A percentile compares a stretch with the other conserved stretches of the same genome.
phyloP scores from a whole-genome alignment of 345 rosid species.

The Nephelium lappaceum region DNA sequence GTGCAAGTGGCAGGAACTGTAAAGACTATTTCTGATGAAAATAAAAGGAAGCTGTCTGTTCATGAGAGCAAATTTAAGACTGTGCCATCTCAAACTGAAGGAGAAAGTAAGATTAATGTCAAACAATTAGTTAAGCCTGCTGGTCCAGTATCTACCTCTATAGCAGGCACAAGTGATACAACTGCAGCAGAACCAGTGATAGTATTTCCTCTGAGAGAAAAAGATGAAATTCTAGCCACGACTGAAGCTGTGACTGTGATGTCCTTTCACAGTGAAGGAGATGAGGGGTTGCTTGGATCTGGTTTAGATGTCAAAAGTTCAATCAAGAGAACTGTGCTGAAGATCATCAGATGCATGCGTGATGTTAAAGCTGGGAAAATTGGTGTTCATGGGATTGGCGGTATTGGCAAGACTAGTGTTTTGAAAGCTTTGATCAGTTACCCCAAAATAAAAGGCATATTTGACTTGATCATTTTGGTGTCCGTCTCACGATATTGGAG shows the following conservation, averaged over 20 bases:
- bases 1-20: too few relatives aligned
- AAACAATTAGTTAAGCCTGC: conserved; percentile 4
- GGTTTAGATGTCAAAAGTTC: conserved; percentile 8
- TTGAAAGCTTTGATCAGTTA: conserved; percentile 13
- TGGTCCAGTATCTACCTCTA: not conserved
- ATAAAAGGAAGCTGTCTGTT: too few relatives aligned
- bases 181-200: not conserved
- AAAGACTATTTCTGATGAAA: too few relatives aligned
- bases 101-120: not conserved
- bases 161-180: not conserved
- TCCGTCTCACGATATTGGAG: conserved; percentile 21
- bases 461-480: conserved; percentile 6
- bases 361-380: conserved; percentile 9
- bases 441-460: not conserved
- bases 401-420: conserved; percentile 23
- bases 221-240: not conserved
- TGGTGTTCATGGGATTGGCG: conserved; percentile 19
- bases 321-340: conserved; percentile 6
- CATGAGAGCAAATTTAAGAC: not conserved
- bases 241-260: not conserved
- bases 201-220: not conserved
- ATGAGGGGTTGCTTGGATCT: not conserved
- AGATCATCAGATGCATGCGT: conserved; percentile 1
- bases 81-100: conserved; percentile 5
- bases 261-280: not conserved